Evolutionary conservation across 306 rosid genomes (phyloP).

Genomic region (Alnus rubra): DNA sequence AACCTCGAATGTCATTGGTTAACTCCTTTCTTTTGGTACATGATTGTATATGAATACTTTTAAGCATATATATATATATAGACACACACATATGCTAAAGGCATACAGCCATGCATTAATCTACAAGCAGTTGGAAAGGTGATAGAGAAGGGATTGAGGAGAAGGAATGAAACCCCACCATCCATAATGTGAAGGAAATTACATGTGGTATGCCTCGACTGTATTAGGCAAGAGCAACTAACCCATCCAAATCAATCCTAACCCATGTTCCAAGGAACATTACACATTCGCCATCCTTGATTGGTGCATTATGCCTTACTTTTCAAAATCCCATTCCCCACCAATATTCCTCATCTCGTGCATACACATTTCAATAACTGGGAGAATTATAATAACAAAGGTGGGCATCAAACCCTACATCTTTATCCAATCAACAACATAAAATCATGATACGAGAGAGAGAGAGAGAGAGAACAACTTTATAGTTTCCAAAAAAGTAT

Average conservation of each 20-base stretch:
- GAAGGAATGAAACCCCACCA: constrained; percentile 33
- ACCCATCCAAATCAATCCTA: constrained; percentile 40
- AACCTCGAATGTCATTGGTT: no score
- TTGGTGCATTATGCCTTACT: constrained; percentile 38
- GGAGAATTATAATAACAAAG: constrained; percentile 13
- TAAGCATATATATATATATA: no score
- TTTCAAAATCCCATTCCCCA: constrained; percentile 14
- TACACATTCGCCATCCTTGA: constrained; percentile 18
- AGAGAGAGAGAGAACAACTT: neutral
- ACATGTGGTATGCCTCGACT: constrained; percentile 45
- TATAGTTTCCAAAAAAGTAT: constrained; percentile 12
- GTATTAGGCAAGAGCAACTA: constrained; percentile 37
- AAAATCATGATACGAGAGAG: neutral
- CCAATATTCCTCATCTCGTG: constrained; percentile 22
- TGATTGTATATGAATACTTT: no score
- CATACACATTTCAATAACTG: constrained; percentile 20
- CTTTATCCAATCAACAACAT: constrained; percentile 6
- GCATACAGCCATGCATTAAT: constrained; percentile 20
- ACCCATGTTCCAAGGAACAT: constrained; percentile 34
- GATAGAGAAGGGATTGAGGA: constrained; percentile 26
- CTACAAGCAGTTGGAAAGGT: constrained; percentile 24
- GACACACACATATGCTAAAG: constrained; percentile 7
- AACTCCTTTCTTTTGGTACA: no score
- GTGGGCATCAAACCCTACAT: neutral
- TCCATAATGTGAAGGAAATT: constrained; percentile 17